Percentiles rank a stretch among this genome's conserved stretches.
phyloP scores from a whole-genome alignment of 2,329 filamentous ascomycete species.

The Aspergillus versicolor region DNA sequence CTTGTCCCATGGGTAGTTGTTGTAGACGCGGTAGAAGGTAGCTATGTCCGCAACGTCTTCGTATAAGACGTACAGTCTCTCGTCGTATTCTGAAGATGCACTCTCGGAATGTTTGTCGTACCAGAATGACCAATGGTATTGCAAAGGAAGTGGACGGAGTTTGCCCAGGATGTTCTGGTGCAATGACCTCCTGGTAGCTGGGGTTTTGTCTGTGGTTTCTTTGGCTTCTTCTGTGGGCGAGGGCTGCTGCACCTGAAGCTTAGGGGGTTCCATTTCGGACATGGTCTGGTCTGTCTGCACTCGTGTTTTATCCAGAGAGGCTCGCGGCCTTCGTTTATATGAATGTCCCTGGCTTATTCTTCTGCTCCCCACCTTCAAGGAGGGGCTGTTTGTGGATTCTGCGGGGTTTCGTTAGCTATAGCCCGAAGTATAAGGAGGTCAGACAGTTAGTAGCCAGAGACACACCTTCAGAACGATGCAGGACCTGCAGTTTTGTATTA shows the following conservation, averaged over 20 bases:
- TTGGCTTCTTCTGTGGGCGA: constrained; percentile 18
- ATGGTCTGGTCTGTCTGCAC: not conserved
- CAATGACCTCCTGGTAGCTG: constrained; percentile 36
- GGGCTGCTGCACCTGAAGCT: constrained; percentile 20
- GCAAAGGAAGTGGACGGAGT: constrained; percentile 46
- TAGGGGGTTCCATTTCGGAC: constrained; percentile 22
- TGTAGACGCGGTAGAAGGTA: constrained; percentile 74
- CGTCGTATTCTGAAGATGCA: constrained; percentile 25
- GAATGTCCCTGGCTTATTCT: not conserved
- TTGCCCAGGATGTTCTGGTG: constrained; percentile 46
- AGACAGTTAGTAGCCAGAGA: not conserved
- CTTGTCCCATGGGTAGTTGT: constrained; percentile 74
- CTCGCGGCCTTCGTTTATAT: not conserved
- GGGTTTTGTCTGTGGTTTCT: constrained; percentile 1
- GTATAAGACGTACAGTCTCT: constrained; percentile 38
- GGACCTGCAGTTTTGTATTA: not conserved
- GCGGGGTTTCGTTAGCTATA: not conserved
- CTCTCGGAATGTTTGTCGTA: constrained; percentile 43
- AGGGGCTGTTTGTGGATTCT: not conserved
- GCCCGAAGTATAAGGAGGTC: not conserved
- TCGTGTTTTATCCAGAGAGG: not conserved
- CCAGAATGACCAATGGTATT: constrained; percentile 51
- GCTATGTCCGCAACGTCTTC: constrained; percentile 44
- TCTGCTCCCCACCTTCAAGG: not conserved
- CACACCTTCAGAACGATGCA: not conserved